Evolutionary conservation across 2,329 filamentous ascomycete species (phyloP), one percentile per base, ranked within the genome.

Genomic region (Ilyonectria mors-panacis): DNA sequence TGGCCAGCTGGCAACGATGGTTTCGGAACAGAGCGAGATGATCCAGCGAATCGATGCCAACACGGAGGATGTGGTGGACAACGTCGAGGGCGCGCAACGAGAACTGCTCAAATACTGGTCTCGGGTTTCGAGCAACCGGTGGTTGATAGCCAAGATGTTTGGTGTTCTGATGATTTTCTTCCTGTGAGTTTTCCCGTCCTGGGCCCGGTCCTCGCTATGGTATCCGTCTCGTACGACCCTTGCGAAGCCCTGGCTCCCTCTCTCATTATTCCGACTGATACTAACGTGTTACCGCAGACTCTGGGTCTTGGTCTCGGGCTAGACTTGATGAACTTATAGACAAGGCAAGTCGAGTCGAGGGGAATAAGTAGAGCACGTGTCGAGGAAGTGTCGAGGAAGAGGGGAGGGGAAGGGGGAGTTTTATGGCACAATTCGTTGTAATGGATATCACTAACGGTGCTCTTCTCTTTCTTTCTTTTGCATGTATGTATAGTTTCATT

Each of bases 31-130:
- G 83, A 94, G 93, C 68, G 96, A 98, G 82, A 97, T 97, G 92
- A 97, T 99, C 72, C 94, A 98, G 82, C 88, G 95, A 56, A 98
- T 98, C 77, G 95, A 98, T 76, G 95, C 95, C 71, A 98, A 98
- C 81, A 98, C 95, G 1, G 96, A 99, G 78, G 95, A 98, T 75
- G 94, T 99, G 6, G 95, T 99, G 61, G 95, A 98, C 77, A 99
- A 99, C 75, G 95, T 99, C n/a, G 90, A 97, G 77, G 96, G 96
- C 19, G 96, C 96, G 6, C 96, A 99, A 79, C 88, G 95, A 70
- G 95, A 99, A 82, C 80, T 99, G 77, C 89, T 99, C 83, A 98
- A 98, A 81, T 99, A 98, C 82, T 99, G 96, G 95, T 92, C 90
- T 30, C 88, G 95, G 45, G 95, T 98, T 30, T 96, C 94, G 63